Conservation (phyloP, 2,329 filamentous ascomycete species). For the Fusarium sambucinum region DNA sequence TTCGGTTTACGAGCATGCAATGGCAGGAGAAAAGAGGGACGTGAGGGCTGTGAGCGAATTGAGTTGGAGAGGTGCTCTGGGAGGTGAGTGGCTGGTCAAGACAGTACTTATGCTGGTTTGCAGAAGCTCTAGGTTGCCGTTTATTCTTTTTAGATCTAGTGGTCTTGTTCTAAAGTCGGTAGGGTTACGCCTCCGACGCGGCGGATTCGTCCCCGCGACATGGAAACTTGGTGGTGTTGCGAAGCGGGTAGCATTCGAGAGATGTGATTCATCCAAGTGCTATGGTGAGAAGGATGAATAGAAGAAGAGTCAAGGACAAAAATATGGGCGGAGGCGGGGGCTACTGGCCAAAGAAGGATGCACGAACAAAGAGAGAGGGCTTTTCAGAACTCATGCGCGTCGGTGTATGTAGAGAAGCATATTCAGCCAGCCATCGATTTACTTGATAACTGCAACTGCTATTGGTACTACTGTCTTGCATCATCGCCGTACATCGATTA, state of each 20-base stretch:
- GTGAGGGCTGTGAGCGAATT: conserved; percentile 27
- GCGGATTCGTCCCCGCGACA: conserved; percentile 35
- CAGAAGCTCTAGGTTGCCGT: conserved; percentile 40
- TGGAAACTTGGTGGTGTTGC: conserved; percentile 24
- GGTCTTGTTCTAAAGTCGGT: conserved; percentile 28
- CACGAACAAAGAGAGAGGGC: conserved; percentile 1
- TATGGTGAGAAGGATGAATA: conserved; percentile 1
- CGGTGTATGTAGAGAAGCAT: neutral
- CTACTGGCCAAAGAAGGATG: neutral
- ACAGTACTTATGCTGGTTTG: conserved; percentile 34
- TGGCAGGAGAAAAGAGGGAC: conserved; percentile 37
- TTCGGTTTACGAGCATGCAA: conserved; percentile 42
- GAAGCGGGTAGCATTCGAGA: conserved; percentile 20
- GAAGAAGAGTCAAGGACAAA: conserved; percentile 5
- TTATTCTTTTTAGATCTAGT: conserved; percentile 33
- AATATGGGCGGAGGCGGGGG: neutral
- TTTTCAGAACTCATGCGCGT: neutral
- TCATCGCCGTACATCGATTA: conserved; percentile 22
- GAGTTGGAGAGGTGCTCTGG: conserved; percentile 36
- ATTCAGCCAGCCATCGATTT: conserved; percentile 29
- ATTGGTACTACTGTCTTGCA: conserved; percentile 30
- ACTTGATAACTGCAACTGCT: neutral
- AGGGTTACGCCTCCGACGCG: conserved; percentile 30
- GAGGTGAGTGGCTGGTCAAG: conserved; percentile 41
- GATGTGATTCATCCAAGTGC: conserved; percentile 7